Evolutionary conservation across 805 yeast genomes (phyloP).

Genomic region (Sporopachydermia lactativora): DNA sequence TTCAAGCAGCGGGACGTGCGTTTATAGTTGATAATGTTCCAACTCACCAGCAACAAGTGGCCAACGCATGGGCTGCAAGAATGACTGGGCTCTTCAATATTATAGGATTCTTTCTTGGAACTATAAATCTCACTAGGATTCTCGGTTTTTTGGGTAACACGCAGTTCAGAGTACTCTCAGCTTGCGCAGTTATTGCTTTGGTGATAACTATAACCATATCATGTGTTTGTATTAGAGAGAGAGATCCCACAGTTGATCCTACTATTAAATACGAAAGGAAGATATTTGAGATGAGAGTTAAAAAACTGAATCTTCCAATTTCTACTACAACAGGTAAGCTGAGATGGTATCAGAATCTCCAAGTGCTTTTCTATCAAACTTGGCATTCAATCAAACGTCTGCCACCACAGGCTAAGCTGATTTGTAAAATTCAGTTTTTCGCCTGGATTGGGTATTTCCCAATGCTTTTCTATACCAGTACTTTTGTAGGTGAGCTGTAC

Average conservation of each 20-base stretch:
- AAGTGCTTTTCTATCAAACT: constrained; percentile 19
- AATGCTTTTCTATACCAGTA: constrained; percentile 48
- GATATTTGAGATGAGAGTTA: constrained; percentile 19
- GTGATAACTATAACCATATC: constrained; percentile 25
- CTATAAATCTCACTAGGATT: constrained; percentile 26
- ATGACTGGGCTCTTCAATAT: constrained; percentile 49
- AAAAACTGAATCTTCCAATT: constrained; percentile 13
- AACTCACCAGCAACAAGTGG: constrained; percentile 38
- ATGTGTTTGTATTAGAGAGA: constrained; percentile 30
- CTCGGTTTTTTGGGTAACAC: constrained; percentile 30
- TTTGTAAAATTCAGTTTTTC: constrained; percentile 43
- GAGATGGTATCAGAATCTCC: constrained; percentile 2
- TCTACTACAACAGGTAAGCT: constrained; percentile 5
- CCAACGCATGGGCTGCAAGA: constrained; percentile 56
- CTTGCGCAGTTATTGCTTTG: constrained; percentile 28
- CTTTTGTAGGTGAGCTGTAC: constrained; percentile 49
- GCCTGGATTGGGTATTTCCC: constrained; percentile 64
- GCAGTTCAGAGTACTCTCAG: constrained; percentile 38
- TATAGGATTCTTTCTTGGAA: constrained; percentile 39
- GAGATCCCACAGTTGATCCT: constrained; percentile 31
- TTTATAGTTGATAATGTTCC: constrained; percentile 48
- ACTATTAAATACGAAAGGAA: constrained; percentile 25
- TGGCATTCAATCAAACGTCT: constrained; percentile 22
- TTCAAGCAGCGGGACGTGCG: constrained; percentile 49
- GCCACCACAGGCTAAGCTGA: constrained; percentile 35